phyloP scores from a whole-genome alignment of 208 protist genomes.

The Leishmania braziliensis region DNA sequence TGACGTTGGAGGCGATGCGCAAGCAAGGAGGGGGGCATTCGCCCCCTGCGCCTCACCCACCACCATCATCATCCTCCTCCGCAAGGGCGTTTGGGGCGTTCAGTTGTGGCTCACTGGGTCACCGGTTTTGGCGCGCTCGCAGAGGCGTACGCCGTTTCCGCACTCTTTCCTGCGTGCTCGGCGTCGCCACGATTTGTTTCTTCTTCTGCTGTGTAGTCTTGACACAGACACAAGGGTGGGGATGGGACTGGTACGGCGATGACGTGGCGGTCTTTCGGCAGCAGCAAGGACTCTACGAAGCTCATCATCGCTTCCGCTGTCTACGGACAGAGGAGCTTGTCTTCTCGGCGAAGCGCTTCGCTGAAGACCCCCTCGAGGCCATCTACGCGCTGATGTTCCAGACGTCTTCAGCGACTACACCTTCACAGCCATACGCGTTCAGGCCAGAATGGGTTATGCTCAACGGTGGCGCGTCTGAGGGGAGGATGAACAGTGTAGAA shows the following conservation, averaged over 20 bases:
- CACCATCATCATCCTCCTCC: not conserved
- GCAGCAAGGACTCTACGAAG: conserved; percentile 2
- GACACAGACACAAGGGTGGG: not conserved
- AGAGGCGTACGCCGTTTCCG: not conserved
- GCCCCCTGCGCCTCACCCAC: not conserved
- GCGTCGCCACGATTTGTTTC: not conserved
- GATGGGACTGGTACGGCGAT: not conserved
- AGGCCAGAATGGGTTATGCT: not conserved
- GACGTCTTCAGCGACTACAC: not conserved
- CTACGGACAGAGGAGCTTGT: conserved; percentile 1
- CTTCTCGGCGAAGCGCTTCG: not conserved
- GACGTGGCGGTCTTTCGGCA: not conserved
- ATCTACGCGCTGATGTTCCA: not conserved
- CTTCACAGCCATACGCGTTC: conserved; percentile 1
- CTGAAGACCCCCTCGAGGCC: not conserved
- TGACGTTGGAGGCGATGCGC: not conserved
- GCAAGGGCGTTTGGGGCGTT: not conserved
- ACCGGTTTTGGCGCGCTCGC: not conserved
- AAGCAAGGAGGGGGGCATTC: not conserved
- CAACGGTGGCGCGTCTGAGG: not conserved
- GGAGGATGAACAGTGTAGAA: not conserved
- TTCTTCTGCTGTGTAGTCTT: not conserved
- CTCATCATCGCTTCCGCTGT: conserved; percentile 1
- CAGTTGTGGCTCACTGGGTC: not conserved
- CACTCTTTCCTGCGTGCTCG: not conserved